These are phyloP conservation scores for Fusarium piperis DNA, from an alignment of 2,329 filamentous ascomycete genomes.

Conservation along the genomic window DNA sequence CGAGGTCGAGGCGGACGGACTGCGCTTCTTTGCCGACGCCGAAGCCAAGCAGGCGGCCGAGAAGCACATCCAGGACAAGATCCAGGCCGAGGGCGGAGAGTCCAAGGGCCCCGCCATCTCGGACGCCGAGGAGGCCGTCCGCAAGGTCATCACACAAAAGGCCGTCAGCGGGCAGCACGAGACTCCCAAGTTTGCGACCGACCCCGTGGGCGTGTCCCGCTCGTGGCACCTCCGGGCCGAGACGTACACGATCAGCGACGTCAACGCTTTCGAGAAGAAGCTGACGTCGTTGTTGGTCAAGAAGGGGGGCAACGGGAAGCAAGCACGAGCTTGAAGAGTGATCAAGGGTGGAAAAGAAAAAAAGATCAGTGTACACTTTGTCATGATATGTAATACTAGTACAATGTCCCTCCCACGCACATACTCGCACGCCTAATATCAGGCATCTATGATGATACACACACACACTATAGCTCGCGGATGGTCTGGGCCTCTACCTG, in stretches of 20 bases:
- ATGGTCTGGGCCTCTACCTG: constrained; percentile 59
- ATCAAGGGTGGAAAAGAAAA: constrained; percentile 8
- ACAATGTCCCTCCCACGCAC: constrained; percentile 37
- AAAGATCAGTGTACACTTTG: constrained; percentile 41
- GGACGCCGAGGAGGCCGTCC: constrained; percentile 47
- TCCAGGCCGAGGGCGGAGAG: constrained; percentile 29
- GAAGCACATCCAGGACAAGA: constrained; percentile 43
- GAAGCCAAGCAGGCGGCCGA: constrained; percentile 45
- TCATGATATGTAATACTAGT: constrained; percentile 43
- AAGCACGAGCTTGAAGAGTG: constrained; percentile 39
- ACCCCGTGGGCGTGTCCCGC: constrained; percentile 48
- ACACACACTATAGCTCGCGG: constrained; percentile 48
- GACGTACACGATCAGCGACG: constrained; percentile 48
- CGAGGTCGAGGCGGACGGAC: constrained; percentile 41
- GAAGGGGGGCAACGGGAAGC: constrained; percentile 32
- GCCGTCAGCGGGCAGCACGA: constrained; percentile 51
- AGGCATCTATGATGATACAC: constrained; percentile 12
- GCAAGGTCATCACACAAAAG: constrained; percentile 45
- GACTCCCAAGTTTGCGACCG: constrained; percentile 46
- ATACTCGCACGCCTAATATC: constrained; percentile 18
- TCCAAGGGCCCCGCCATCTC: constrained; percentile 42
- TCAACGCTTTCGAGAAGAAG: constrained; percentile 53
- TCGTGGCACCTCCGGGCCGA: constrained; percentile 51
- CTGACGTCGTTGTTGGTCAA: constrained; percentile 45
- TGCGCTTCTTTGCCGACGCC: constrained; percentile 41